A percentile compares a stretch with the other conserved stretches of the same genome.
phyloP scores from a whole-genome alignment of 805 yeast genomes.

The Kregervanrija fluxuum region DNA sequence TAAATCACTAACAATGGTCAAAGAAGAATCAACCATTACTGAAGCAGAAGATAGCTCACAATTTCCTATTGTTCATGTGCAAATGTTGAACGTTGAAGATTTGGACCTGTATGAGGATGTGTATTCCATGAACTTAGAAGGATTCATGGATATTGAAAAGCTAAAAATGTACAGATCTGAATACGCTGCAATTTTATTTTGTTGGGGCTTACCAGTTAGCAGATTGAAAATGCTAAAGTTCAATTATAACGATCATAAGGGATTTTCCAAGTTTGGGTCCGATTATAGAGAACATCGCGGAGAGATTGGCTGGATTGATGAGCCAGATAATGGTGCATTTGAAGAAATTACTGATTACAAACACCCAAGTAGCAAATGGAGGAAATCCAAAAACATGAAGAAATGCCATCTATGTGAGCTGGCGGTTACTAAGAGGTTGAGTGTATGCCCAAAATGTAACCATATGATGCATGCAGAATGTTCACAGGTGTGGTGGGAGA shows the following conservation, averaged over 20 bases:
- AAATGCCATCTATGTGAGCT: slow-evolving; percentile 64
- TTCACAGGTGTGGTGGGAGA: slow-evolving; percentile 74
- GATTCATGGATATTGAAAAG: slow-evolving; percentile 30
- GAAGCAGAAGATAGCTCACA: background rate
- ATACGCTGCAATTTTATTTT: slow-evolving; percentile 69
- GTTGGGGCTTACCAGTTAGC: slow-evolving; percentile 81
- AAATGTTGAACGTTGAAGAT: slow-evolving; percentile 37
- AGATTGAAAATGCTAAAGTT: slow-evolving; percentile 72
- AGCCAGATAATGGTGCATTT: background rate
- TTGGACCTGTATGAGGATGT: slow-evolving; percentile 39
- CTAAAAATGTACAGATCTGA: slow-evolving; percentile 46
- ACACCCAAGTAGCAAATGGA: slow-evolving; percentile 9
- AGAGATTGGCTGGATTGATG: slow-evolving; percentile 22
- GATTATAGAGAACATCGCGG: slow-evolving; percentile 20
- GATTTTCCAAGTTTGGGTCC: background rate
- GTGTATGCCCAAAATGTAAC: slow-evolving; percentile 66
- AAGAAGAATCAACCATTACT: background rate
- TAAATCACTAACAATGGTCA: slow-evolving; percentile 5
- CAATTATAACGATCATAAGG: slow-evolving; percentile 32
- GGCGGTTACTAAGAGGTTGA: slow-evolving; percentile 50
- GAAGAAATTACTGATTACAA: slow-evolving; percentile 4
- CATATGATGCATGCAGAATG: slow-evolving; percentile 77
- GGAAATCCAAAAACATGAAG: slow-evolving; percentile 16
- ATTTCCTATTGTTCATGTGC: slow-evolving; percentile 32
- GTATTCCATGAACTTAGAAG: slow-evolving; percentile 34